These are phyloP conservation scores for Hypoxylon sp. DNA, from an alignment of 2,329 filamentous ascomycete genomes.

Conservation along the genomic window DNA sequence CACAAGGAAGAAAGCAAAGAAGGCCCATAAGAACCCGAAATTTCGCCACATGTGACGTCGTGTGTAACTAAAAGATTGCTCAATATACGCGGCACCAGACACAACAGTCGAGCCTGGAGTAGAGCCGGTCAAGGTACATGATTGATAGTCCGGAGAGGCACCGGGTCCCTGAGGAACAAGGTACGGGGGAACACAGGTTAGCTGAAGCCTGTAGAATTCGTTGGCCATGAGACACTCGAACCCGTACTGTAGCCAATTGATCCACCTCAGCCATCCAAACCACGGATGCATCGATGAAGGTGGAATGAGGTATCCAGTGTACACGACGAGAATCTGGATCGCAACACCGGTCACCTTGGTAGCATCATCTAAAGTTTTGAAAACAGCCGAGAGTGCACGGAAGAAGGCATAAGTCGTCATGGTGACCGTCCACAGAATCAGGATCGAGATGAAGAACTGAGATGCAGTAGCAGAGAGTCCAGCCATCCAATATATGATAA, in stretches of 20 bases:
- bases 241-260: constrained; percentile 73
- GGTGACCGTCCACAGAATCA: constrained; percentile 66
- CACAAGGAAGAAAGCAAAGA: constrained; percentile 62
- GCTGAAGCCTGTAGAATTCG: constrained; percentile 68
- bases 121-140: constrained; percentile 70
- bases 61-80: constrained; percentile 65
- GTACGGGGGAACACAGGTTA: constrained; percentile 66
- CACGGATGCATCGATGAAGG: constrained; percentile 66
- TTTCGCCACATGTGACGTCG: constrained; percentile 72
- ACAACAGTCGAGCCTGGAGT: constrained; percentile 65
- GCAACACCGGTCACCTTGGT: constrained; percentile 50
- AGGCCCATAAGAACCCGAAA: constrained; percentile 64
- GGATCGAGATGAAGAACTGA: constrained; percentile 71
- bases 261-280: constrained; percentile 67
- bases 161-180: constrained; percentile 65
- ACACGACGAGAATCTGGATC: constrained; percentile 49
- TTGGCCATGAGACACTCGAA: constrained; percentile 74
- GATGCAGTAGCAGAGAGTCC: constrained; percentile 67
- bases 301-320: constrained; percentile 63
- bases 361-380: constrained; percentile 61
- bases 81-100: constrained; percentile 67
- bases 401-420: constrained; percentile 68
- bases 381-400: constrained; percentile 61
- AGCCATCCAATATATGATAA: constrained; percentile 72
- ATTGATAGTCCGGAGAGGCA: constrained; percentile 65